Base-by-base conservation (phyloP, 2,329 filamentous ascomycete genomes). In the Trichophyton mentagrophytes region DNA sequence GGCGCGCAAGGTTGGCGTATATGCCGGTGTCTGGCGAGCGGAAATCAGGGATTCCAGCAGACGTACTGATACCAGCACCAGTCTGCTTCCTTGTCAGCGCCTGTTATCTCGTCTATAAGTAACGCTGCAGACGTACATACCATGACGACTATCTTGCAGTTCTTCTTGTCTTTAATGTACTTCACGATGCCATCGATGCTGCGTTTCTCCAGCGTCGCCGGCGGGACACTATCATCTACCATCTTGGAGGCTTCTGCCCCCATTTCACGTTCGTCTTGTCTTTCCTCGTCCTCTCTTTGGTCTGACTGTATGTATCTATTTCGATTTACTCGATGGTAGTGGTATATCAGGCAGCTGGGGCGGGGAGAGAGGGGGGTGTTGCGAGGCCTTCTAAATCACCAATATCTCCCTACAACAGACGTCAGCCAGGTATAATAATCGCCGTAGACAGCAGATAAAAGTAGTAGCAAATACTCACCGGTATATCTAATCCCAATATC, bases 11-110 rank as follows among this genome's bases (percentile, higher is more conserved):
- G 69, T 97, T 97, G 68, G 89, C 86, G 73, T 99, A 99, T 9
- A 99, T 82, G 2, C 93, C 93, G 0, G 92, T 97, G 61, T 90
- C 87, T 64, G 92, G 91, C 1, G 90, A 95, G 65, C 93, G 83
- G 73, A 97, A 99, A 75, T 99, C 93, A 64, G 93, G 93, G 64
- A 99, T 92, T 75, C 78, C 76, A 1, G 75, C 77, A n/a, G 77
- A 79, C 3, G 72, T 74, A 62, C 69, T 77, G 66, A 96, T 95
- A 56, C 92, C 92, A 11, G 92, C 91, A 62, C 92, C 92, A 1
- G 88, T 90, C 80, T 82, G 61, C 9, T 49, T 17, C 8, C 27
- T 53, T 6, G 40, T 44, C 40, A 44, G 40, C n/a, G 13, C 11
- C n/a, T 44, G 3, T 42, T 17, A 6, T 44, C 40, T 44, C 5